phyloP scores from a whole-genome alignment of 1,284 basidiomycete species.

The Trametes polyzona region DNA sequence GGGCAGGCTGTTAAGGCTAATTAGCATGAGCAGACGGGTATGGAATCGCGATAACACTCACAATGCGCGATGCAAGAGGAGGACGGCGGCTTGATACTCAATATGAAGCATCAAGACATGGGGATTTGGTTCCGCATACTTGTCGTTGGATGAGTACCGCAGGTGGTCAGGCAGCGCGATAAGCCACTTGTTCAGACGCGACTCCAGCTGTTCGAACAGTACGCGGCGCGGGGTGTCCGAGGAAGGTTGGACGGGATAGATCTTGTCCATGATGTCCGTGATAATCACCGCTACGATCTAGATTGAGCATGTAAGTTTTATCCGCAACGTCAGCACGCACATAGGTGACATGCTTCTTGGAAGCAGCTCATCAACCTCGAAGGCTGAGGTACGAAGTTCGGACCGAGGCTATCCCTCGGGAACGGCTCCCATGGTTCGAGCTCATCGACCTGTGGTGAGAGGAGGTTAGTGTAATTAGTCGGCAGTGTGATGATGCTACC shows the following conservation, averaged over 20 bases:
- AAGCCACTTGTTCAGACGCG: slow-evolving; percentile 77
- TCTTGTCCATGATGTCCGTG: slow-evolving; percentile 66
- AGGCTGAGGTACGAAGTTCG: slow-evolving; percentile 49
- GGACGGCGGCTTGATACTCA: slow-evolving; percentile 77
- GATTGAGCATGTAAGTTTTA: background rate
- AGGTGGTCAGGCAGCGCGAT: slow-evolving; percentile 70
- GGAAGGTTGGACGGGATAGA: slow-evolving; percentile 73
- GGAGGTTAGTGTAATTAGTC: background rate
- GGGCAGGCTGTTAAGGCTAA: slow-evolving; percentile 53
- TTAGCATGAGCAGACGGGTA: background rate
- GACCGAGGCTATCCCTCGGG: slow-evolving; percentile 42
- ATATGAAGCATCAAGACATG: slow-evolving; percentile 76
- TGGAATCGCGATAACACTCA: slow-evolving; percentile 45
- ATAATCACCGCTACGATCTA: slow-evolving; percentile 56
- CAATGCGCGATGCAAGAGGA: slow-evolving; percentile 83
- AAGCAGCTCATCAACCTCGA: slow-evolving; percentile 60
- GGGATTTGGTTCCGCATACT: slow-evolving; percentile 57
- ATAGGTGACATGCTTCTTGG: slow-evolving; percentile 61
- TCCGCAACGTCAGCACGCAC: slow-evolving; percentile 42
- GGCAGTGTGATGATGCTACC: background rate
- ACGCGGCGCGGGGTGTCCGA: slow-evolving; percentile 49
- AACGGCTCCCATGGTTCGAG: slow-evolving; percentile 59
- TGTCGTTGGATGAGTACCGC: slow-evolving; percentile 58
- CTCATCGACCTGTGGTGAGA: slow-evolving; percentile 61
- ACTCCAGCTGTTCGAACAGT: slow-evolving; percentile 61